Evolutionary conservation across 768 basidiomycete species (phyloP), one percentile per base, ranked within the genome.

Genomic region (Hysterangium stoloniferum): DNA sequence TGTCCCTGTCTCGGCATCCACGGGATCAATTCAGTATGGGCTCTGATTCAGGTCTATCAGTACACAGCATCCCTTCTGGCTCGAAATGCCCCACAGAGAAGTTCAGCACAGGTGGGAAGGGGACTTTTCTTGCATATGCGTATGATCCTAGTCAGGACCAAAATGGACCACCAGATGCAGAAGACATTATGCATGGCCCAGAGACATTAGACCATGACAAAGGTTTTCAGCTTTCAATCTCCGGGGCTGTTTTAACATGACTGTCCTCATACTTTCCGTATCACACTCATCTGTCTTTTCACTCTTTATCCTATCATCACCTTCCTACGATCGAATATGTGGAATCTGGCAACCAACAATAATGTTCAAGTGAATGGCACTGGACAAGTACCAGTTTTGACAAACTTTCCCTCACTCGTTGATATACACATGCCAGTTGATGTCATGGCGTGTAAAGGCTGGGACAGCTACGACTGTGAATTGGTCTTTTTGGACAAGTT

Each of bases 401-500:
- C 69, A 34, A 59, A 63, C 40, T 73, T 86, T 66, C 80, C 80
- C 0, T 66, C 72, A 8, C 66, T 84, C 29, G 77, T 93, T 58
- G 91, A 95, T 66, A 45, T 60, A 2, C 78, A 77, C 12, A 95
- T 90, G 1, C 90, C 89, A 0, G 53, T 65, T 0, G 45, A 51
- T 1, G 86, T 78, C 1, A 71, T 70, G 53, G 71, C 76, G 0
- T 71, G 84, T n/a, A 82, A 71, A 2, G 88, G 88, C 1, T 86
- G 75, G 55, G 88, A 92, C 63, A 82, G 84, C 4, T 48, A 79
- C 34, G 60, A 71, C 0, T 92, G 89, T 60, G 71, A 78, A 27
- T 69, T 83, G 44, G 80, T 88, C 15, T 92, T 88, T 65, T 82
- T 78, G 1, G 88, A 91, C 61, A 88, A 90, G 68, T 92, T 92